Evolutionary conservation across 169 alveolate genomes (phyloP).

Genomic region (Eimeria mitis): DNA sequence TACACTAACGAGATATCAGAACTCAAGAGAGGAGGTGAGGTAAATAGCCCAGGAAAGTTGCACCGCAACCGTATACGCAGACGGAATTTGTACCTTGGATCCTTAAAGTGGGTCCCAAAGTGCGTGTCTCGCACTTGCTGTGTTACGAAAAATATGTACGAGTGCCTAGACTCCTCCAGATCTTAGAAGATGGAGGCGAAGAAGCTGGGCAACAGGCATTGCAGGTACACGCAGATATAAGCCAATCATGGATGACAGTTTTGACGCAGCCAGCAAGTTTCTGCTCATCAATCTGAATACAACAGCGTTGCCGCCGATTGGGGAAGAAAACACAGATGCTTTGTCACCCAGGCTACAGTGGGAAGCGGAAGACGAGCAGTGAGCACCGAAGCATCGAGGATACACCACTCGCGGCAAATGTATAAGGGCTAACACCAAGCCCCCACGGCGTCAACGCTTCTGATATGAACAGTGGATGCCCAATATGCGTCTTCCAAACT

Average conservation of each 20-base stretch:
- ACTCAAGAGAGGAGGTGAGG: too few species aligned
- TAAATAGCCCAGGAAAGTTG: too few species aligned
- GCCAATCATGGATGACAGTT: neutral
- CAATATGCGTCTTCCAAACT: neutral
- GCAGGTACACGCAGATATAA: neutral
- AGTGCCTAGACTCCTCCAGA: neutral
- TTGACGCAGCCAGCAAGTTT: neutral
- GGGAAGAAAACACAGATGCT: neutral
- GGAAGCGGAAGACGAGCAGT: neutral
- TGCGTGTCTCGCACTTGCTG: too few species aligned
- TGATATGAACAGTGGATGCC: neutral
- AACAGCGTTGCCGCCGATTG: neutral
- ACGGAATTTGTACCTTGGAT: too few species aligned
- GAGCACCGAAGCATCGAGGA: neutral
- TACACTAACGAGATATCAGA: too few species aligned
- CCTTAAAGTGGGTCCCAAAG: too few species aligned
- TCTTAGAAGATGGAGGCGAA: neutral
- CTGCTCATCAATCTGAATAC: neutral
- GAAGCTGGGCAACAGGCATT: neutral
- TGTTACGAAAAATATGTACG: too few species aligned
- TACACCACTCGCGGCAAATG: too few species aligned
- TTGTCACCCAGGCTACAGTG: neutral
- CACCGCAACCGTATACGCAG: too few species aligned
- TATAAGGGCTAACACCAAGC: neutral
- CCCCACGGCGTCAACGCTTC: neutral